These are phyloP conservation scores for Peniophora sp. DNA, from an alignment of 1,284 basidiomycete genomes.

Conservation along the genomic window DNA sequence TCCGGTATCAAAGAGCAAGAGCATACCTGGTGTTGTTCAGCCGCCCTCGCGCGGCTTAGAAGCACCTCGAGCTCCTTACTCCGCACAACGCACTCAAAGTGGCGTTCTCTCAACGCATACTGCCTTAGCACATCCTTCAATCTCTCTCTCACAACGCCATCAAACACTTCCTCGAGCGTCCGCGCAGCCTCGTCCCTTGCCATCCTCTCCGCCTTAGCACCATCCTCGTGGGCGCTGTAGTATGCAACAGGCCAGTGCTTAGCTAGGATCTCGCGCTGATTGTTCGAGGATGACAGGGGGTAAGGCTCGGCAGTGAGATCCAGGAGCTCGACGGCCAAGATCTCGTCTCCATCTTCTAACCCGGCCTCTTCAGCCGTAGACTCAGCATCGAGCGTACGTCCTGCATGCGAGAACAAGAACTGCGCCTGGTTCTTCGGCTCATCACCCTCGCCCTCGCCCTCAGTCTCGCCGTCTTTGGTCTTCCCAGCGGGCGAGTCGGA, in stretches of 20 bases:
- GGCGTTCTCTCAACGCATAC: slow-evolving; percentile 78
- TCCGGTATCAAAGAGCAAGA: slow-evolving; percentile 7
- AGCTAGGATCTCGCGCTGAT: too few relatives aligned
- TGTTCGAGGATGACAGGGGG: neutral
- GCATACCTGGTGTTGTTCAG: slow-evolving; percentile 68
- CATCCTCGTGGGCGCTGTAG: slow-evolving; percentile 36
- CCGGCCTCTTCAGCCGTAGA: slow-evolving; percentile 78
- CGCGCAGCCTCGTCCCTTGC: slow-evolving; percentile 44
- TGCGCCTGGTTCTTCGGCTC: slow-evolving; percentile 42
- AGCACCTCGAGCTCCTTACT: slow-evolving; percentile 83
- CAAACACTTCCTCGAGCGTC: slow-evolving; percentile 72
- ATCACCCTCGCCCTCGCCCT: slow-evolving; percentile 40
- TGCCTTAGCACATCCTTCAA: slow-evolving; percentile 77
- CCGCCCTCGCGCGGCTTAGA: slow-evolving; percentile 72
- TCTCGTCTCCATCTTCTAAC: slow-evolving; percentile 79
- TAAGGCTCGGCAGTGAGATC: slow-evolving; percentile 62
- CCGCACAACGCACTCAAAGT: slow-evolving; percentile 81
- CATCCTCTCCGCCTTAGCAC: slow-evolving; percentile 61
- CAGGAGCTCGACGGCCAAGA: slow-evolving; percentile 79
- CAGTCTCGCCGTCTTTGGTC: slow-evolving; percentile 21
- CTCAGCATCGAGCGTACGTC: slow-evolving; percentile 63
- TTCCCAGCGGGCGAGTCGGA: slow-evolving; percentile 15
- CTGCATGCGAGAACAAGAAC: slow-evolving; percentile 77
- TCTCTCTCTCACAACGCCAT: slow-evolving; percentile 70
- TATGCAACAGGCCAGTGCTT: too few relatives aligned